Base-by-base conservation (phyloP, 352 stramenopile genomes). In the Pythium folliculosum region DNA sequence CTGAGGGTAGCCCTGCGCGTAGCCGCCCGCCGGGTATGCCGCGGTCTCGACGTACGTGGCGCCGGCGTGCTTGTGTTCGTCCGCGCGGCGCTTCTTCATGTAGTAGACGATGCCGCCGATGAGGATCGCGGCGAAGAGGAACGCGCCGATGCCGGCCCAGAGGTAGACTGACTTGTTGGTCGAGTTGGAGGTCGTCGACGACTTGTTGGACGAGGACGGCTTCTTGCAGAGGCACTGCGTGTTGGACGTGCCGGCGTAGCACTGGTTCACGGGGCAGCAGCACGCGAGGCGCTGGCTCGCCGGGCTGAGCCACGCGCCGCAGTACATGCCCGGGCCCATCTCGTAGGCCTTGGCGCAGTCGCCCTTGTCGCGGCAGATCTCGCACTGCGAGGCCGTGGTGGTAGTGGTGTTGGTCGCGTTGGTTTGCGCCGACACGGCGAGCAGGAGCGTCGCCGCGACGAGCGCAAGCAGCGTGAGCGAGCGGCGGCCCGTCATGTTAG, bases 311-410 rank as follows among this genome's bases (percentile, higher is more conserved):
- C 76, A 91, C 44, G 71, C 67, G 47, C 77, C 72, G 63, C 83
- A 91, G 66, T 75, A 91, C 57, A 86, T 51, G 12, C 79, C 83
- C 0, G 74, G 65, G 1, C 43, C 51, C 22, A 62, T 74, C 30
- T 86, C 66, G 69, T 81, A 91, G 19, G 81, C 83, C 51, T 72
- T 48, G n/a, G 60, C 70, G 69, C 83, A 91, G 47, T 82, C 68
- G 27, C 69, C 72, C 3, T 71, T 60, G 56, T 86, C 78, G 23
- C 75, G 72, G 60, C 82, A 90, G 60, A 88, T 70, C 66, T 90
- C 75, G 57, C 82, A 89, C 40, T 77, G 54, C 4, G 69, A 70
- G n/a, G 44, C 22, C 19, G 63, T 60, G 13, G 52, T 30, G 19
- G 45, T 60, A 19, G 21, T 35, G 35, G 45, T 64, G 21, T n/a